phyloP scores from a whole-genome alignment of 2,329 filamentous ascomycete genomes.

The Aspergillus latus region DNA sequence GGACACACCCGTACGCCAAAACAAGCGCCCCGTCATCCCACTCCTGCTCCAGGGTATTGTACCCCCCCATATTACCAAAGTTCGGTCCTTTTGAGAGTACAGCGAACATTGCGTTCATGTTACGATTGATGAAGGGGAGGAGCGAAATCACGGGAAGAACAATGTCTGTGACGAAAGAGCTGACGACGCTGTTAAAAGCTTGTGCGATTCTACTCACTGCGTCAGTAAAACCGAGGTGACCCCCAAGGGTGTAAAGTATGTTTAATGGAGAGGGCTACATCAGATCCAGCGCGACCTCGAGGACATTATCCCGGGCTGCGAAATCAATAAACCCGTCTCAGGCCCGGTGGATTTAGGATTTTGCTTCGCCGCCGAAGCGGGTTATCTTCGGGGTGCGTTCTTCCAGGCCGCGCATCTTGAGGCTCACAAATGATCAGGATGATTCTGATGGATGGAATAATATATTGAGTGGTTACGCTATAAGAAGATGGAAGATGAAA shows the following conservation, averaged over 20 bases:
- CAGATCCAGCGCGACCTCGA: slow-evolving; percentile 70
- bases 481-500: no score
- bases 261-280: no score
- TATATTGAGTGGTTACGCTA: no score
- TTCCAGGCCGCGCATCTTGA: slow-evolving; percentile 30
- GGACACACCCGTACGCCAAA: slow-evolving; percentile 65
- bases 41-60: slow-evolving; percentile 70
- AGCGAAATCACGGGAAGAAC: slow-evolving; percentile 69
- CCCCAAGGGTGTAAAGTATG: no score
- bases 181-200: slow-evolving; percentile 69
- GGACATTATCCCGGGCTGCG: slow-evolving; percentile 70
- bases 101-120: slow-evolving; percentile 73
- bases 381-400: slow-evolving; percentile 21
- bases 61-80: slow-evolving; percentile 53
- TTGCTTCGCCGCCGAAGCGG: slow-evolving; percentile 39
- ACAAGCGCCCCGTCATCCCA: slow-evolving; percentile 70
- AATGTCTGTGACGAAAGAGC: slow-evolving; percentile 69
- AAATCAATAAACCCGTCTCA: slow-evolving; percentile 70
- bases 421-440: no score
- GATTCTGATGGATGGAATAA: no score
- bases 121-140: slow-evolving; percentile 67
- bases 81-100: slow-evolving; percentile 61
- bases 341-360: slow-evolving; percentile 50
- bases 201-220: slow-evolving; percentile 53
- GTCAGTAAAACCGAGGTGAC: no score